These are phyloP conservation scores for Daldinia childiae DNA, from an alignment of 495 filamentous ascomycete species.

Conservation along the genomic window DNA sequence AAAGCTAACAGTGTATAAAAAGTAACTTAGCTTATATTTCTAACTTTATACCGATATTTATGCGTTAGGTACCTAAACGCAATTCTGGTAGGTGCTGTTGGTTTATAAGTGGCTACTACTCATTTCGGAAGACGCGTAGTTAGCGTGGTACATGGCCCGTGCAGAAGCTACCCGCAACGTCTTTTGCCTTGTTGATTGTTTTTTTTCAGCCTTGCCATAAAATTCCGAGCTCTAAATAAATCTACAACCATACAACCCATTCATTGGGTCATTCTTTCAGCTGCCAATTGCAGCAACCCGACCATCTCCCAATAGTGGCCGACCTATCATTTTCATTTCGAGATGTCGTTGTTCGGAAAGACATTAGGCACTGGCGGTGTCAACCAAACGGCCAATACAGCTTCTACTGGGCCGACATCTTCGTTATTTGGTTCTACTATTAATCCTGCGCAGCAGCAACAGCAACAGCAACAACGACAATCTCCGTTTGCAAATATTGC, in stretches of 20 bases:
- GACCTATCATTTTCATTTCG: constrained; percentile 5
- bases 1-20: no score
- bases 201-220: constrained; percentile 48
- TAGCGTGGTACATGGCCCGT: constrained; percentile 29
- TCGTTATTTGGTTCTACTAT: constrained; percentile 14
- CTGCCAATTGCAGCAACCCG: constrained; percentile 31
- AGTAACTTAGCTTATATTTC: no score
- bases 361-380: constrained; percentile 23
- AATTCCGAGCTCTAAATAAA: constrained; percentile 27
- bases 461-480: constrained; percentile 4
- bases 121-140: constrained; percentile 1
- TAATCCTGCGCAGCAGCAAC: constrained; percentile 14
- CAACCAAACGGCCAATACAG: constrained; percentile 9
- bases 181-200: constrained; percentile 48
- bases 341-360: constrained; percentile 45
- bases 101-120: no score
- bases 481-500: constrained; percentile 10
- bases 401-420: constrained; percentile 10
- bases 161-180: constrained; percentile 33
- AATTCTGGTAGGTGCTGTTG: no score
- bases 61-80: no score
- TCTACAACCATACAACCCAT: constrained; percentile 4
- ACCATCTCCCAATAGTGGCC: neutral
- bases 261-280: constrained; percentile 16
- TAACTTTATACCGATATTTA: no score